Evolutionary conservation across 2,329 filamentous ascomycete species (phyloP).

Genomic region (Cytospora piceae): DNA sequence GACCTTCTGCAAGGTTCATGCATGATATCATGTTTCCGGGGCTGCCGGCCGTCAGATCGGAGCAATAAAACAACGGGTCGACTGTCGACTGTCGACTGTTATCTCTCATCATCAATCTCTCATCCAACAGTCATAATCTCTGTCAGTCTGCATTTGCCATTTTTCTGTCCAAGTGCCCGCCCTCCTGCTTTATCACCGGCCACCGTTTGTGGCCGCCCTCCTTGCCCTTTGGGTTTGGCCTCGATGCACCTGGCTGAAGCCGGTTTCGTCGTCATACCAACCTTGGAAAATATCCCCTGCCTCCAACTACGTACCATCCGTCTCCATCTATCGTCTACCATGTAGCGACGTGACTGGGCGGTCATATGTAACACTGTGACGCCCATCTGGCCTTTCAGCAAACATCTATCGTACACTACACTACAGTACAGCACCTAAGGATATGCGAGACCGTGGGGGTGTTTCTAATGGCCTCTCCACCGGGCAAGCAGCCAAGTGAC

Average conservation of each 20-base stretch:
- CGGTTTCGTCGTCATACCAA: not conserved
- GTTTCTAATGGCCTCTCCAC: too few species aligned
- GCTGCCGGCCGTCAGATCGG: not conserved
- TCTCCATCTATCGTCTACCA: not conserved
- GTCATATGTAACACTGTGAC: not conserved
- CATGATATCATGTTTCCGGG: slow-evolving; percentile 1
- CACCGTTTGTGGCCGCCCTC: not conserved
- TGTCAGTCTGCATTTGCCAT: too few species aligned
- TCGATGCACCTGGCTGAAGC: not conserved
- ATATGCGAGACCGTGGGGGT: not conserved
- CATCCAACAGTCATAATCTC: too few species aligned
- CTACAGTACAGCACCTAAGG: not conserved
- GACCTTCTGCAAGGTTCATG: not conserved
- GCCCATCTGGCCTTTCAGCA: not conserved
- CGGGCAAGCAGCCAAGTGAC: too few species aligned
- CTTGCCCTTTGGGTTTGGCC: not conserved
- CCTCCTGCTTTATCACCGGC: not conserved
- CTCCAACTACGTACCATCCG: not conserved
- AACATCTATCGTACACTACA: not conserved
- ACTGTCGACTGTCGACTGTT: too few species aligned
- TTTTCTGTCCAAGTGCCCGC: not conserved
- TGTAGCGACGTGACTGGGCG: not conserved
- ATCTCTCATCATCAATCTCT: not conserved
- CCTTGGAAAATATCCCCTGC: not conserved
- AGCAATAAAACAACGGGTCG: too few species aligned